Percentiles rank a stretch among this genome's conserved stretches.
Conservation (phyloP, 331 rosid genomes). For the Cydonia oblonga region DNA sequence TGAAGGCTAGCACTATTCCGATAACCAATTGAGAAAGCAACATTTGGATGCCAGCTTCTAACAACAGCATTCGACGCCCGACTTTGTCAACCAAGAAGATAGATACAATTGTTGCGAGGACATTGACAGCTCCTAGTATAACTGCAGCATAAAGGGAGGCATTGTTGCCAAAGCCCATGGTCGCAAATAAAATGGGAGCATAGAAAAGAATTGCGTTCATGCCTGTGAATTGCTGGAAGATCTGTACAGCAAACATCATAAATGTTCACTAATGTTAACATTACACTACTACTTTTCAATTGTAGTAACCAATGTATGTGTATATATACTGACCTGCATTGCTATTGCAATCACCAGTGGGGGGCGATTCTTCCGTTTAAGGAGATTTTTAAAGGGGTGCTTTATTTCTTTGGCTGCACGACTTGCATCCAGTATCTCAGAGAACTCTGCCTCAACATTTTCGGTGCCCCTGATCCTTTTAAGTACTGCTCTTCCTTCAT, state of each 20-base stretch:
- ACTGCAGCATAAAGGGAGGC: constrained; percentile 56
- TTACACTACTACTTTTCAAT: neutral
- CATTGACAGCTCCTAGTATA: constrained; percentile 56
- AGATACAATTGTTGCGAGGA: constrained; percentile 42
- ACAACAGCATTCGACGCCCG: constrained; percentile 36
- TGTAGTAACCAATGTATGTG: neutral
- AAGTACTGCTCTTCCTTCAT: constrained; percentile 45
- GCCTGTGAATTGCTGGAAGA: constrained; percentile 72
- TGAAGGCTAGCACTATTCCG: constrained; percentile 30
- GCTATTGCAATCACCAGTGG: constrained; percentile 46
- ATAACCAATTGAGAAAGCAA: constrained; percentile 36
- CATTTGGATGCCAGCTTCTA: constrained; percentile 62
- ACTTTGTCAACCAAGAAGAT: constrained; percentile 38
- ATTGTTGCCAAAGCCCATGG: constrained; percentile 37
- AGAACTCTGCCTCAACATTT: constrained; percentile 44
- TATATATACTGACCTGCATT: constrained; percentile 23
- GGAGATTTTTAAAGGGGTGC: constrained; percentile 45
- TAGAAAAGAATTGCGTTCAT: constrained; percentile 76
- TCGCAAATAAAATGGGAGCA: constrained; percentile 49
- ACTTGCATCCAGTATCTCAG: constrained; percentile 49
- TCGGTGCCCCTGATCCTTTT: constrained; percentile 48
- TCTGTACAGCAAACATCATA: constrained; percentile 14
- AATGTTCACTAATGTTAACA: neutral
- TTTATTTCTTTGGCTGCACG: constrained; percentile 33
- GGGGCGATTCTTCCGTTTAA: constrained; percentile 43